These are phyloP conservation scores for Zarea fungicola DNA, from an alignment of 2,329 filamentous ascomycete species.

Conservation along the genomic window DNA sequence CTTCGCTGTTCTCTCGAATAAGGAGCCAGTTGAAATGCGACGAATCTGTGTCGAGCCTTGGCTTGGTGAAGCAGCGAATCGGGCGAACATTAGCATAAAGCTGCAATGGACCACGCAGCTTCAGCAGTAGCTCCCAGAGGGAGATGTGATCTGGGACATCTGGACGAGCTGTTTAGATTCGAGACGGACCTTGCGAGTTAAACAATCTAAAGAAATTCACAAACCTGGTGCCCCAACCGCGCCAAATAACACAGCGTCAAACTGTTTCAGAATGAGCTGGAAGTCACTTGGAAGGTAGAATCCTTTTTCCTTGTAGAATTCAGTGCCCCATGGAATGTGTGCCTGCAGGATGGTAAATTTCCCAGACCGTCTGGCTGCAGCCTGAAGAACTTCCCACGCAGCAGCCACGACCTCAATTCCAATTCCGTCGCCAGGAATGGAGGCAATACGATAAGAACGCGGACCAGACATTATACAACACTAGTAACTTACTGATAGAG, in stretches of 20 bases:
- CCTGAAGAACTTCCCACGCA: constrained; percentile 55
- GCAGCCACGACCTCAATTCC: constrained; percentile 58
- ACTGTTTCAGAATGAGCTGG: constrained; percentile 29
- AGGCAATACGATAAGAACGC: too few relatives aligned
- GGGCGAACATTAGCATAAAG: constrained; percentile 64
- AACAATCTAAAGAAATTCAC: not conserved
- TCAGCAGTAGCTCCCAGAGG: constrained; percentile 59
- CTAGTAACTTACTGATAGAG: too few relatives aligned
- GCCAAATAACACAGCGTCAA: constrained; percentile 59
- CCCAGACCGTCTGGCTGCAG: constrained; percentile 44
- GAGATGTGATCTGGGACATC: constrained; percentile 62
- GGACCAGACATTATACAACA: too few relatives aligned
- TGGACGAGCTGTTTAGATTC: constrained; percentile 16
- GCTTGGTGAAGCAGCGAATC: constrained; percentile 52
- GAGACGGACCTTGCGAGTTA: not conserved
- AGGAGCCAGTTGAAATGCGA: constrained; percentile 64
- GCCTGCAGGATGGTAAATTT: constrained; percentile 58
- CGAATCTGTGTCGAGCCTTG: too few relatives aligned
- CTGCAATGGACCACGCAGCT: constrained; percentile 59
- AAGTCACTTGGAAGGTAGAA: constrained; percentile 45
- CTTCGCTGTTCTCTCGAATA: constrained; percentile 61
- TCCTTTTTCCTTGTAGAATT: constrained; percentile 60
- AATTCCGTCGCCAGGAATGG: constrained; percentile 60
- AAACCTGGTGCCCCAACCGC: constrained; percentile 54
- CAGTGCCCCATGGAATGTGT: constrained; percentile 62